These are phyloP conservation scores for Reticulascus tulasneorum DNA, from an alignment of 2,329 filamentous ascomycete species.

Conservation along the genomic window DNA sequence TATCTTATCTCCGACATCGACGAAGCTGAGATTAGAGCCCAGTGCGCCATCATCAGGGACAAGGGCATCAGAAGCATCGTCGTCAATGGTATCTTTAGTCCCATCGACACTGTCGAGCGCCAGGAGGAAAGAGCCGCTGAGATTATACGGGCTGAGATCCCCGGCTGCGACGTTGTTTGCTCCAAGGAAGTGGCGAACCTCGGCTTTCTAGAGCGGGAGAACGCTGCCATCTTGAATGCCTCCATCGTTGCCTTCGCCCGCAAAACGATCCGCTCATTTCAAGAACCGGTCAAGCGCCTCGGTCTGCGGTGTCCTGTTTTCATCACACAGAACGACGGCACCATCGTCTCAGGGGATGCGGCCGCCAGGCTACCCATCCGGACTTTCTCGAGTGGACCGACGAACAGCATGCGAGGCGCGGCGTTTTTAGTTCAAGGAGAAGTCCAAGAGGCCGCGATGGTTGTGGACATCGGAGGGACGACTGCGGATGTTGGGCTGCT, in stretches of 20 bases:
- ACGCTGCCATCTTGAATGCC: conserved; percentile 61
- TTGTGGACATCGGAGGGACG: conserved; percentile 64
- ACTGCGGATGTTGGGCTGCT: conserved; percentile 62
- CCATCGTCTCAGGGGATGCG: conserved; percentile 48
- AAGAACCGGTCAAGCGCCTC: conserved; percentile 44
- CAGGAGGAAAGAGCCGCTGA: conserved; percentile 46
- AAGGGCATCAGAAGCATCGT: conserved; percentile 44
- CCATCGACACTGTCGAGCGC: conserved; percentile 42
- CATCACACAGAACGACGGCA: conserved; percentile 61
- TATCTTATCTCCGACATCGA: conserved; percentile 40
- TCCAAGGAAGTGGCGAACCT: conserved; percentile 50
- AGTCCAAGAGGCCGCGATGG: conserved; percentile 43
- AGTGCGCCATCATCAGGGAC: conserved; percentile 33
- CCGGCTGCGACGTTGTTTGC: conserved; percentile 41
- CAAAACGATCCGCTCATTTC: conserved; percentile 53
- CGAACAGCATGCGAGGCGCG: conserved; percentile 60
- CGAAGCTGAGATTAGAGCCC: conserved; percentile 31
- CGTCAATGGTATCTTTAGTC: conserved; percentile 46
- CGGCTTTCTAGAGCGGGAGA: conserved; percentile 58
- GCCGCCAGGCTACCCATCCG: conserved; percentile 55
- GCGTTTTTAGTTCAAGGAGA: conserved; percentile 49
- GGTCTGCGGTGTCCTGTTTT: conserved; percentile 52
- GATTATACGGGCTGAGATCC: conserved; percentile 34
- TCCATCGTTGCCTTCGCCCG: conserved; percentile 55
- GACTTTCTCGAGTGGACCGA: conserved; percentile 60